phyloP scores from a whole-genome alignment of 257 asterid genomes.

The Anisodus tanguticus region DNA sequence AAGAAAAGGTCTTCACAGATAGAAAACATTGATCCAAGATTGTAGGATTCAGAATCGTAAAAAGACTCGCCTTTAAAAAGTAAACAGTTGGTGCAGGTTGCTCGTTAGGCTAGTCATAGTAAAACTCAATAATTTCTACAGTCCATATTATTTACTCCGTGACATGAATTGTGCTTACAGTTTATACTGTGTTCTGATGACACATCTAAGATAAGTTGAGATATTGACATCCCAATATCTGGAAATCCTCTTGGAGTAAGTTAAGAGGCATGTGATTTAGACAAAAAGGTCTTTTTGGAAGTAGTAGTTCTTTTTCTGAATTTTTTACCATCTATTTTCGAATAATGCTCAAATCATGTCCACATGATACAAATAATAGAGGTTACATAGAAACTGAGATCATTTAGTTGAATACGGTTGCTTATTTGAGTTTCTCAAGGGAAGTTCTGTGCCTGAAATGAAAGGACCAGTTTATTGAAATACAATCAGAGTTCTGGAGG shows the following conservation, averaged over 20 bases:
- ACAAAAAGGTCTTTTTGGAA: background rate
- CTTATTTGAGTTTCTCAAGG: background rate
- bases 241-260: background rate
- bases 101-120: slow-evolving; percentile 47
- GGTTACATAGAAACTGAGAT: background rate
- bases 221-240: background rate
- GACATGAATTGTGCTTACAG: background rate
- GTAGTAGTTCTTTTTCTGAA: background rate
- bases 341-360: background rate
- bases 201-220: background rate
- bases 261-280: background rate
- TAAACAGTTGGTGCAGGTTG: slow-evolving; percentile 46
- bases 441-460: background rate
- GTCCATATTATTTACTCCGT: background rate
- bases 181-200: background rate
- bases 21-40: slow-evolving; percentile 34
- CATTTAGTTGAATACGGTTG: background rate
- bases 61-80: slow-evolving; percentile 36
- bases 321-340: background rate
- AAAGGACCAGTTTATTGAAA: background rate
- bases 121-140: slow-evolving; percentile 11
- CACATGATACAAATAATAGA: background rate
- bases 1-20: slow-evolving; percentile 31
- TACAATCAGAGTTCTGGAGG: background rate
- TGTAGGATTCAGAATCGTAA: slow-evolving; percentile 23